Percentiles rank a stretch among this genome's conserved stretches.
Evolutionary conservation across 257 asterid genomes (phyloP).

Genomic region (Solanum medicagineum): DNA sequence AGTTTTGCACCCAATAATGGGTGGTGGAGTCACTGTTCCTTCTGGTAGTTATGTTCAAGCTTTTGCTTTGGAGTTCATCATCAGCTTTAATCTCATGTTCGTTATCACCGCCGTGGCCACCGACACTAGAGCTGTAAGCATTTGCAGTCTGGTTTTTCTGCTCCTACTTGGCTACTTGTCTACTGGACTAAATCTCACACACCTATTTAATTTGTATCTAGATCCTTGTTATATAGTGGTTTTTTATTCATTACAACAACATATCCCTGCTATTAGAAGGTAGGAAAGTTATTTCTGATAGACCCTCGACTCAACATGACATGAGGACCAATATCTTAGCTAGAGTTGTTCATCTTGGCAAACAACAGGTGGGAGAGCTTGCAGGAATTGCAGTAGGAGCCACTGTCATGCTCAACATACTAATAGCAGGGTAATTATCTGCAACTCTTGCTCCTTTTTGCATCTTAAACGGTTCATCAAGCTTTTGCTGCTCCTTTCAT

Average conservation of each 20-base stretch:
- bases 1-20: conserved; percentile 57
- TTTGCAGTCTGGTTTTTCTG: neutral
- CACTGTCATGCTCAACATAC: conserved; percentile 76
- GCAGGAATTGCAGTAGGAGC: conserved; percentile 95
- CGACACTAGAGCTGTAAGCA: conserved; percentile 82
- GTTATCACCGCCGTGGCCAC: conserved; percentile 89
- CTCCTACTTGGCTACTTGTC: neutral
- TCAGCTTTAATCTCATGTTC: conserved; percentile 82
- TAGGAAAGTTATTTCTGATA: too few species aligned
- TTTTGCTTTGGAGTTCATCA: conserved; percentile 69
- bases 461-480: neutral
- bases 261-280: too few species aligned
- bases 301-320: too few species aligned
- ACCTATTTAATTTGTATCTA: neutral
- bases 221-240: neutral
- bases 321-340: neutral
- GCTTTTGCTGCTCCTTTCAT: neutral
- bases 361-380: conserved; percentile 68
- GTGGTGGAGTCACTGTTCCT: conserved; percentile 79
- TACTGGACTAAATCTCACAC: neutral
- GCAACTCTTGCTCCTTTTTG: neutral
- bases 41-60: conserved; percentile 43
- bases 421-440: conserved; percentile 60
- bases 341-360: neutral
- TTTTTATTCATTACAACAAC: neutral